Percentiles rank a stretch among this genome's conserved stretches.
phyloP scores from a whole-genome alignment of 768 basidiomycete genomes.

The Pluteus cervinus region DNA sequence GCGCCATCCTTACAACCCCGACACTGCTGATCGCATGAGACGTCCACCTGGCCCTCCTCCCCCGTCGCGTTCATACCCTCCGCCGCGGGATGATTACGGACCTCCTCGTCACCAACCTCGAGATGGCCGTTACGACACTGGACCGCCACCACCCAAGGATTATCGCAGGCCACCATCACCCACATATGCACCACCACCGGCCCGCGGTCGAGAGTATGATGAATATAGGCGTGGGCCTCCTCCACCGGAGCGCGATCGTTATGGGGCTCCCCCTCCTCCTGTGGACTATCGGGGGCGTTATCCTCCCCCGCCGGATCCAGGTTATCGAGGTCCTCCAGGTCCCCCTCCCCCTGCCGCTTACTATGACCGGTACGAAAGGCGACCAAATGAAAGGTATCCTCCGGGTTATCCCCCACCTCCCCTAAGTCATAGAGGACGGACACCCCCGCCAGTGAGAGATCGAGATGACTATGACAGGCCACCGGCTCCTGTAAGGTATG shows the following conservation, averaged over 20 bases:
- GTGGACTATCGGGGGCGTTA: constrained; percentile 56
- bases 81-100: constrained; percentile 52
- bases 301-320: constrained; percentile 45
- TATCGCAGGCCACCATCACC: constrained; percentile 58
- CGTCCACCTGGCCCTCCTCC: constrained; percentile 52
- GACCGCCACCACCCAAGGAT: constrained; percentile 48
- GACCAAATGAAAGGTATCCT: constrained; percentile 45
- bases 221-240: constrained; percentile 54
- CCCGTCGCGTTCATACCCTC: constrained; percentile 29
- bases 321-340: constrained; percentile 45
- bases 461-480: constrained; percentile 63
- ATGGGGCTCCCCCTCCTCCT: constrained; percentile 41
- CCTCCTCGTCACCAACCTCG: constrained; percentile 39
- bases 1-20: constrained; percentile 39
- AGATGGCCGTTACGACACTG: constrained; percentile 59
- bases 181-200: constrained; percentile 46
- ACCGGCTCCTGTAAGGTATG: constrained; percentile 51
- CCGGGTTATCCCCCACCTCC: constrained; percentile 39
- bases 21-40: constrained; percentile 56
- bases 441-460: constrained; percentile 50
- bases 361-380: constrained; percentile 60
- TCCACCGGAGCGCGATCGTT: constrained; percentile 45
- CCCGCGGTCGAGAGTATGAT: constrained; percentile 62
- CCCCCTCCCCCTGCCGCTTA: constrained; percentile 40
- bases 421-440: constrained; percentile 51